Conservation (phyloP, 495 filamentous ascomycete species). For the Trichoderma orchidacearum region DNA sequence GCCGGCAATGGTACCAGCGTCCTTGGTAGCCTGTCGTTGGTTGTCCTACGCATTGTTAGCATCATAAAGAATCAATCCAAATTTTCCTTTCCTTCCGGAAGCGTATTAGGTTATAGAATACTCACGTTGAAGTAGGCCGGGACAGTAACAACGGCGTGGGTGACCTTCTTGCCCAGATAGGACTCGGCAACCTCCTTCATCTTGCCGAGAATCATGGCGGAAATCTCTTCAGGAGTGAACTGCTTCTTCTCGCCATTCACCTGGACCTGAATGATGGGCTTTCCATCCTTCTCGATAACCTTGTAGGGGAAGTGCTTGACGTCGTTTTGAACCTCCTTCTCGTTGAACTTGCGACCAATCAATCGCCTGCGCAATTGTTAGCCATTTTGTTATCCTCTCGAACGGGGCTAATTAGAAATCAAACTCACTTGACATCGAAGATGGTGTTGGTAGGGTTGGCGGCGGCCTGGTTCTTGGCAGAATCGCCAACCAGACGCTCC, state of each 20-base stretch:
- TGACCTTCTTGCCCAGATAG: conserved; percentile 89
- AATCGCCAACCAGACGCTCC: conserved; percentile 93
- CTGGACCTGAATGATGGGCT: conserved; percentile 67
- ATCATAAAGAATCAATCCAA: too few species aligned
- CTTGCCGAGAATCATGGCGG: conserved; percentile 78
- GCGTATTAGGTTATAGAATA: neutral
- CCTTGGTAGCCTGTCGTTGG: conserved; percentile 96
- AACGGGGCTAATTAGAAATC: neutral
- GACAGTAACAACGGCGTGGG: conserved; percentile 93
- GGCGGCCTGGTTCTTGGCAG: conserved; percentile 98
- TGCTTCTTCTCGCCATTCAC: conserved; percentile 59
- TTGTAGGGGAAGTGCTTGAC: conserved; percentile 88
- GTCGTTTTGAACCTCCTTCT: conserved; percentile 75
- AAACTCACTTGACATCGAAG: conserved; percentile 82
- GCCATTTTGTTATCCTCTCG: neutral
- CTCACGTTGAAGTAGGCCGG: conserved; percentile 87
- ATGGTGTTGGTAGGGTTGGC: conserved; percentile 81
- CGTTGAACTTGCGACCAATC: conserved; percentile 78
- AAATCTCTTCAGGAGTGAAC: conserved; percentile 80
- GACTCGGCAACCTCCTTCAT: conserved; percentile 96
- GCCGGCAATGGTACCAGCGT: conserved; percentile 86
- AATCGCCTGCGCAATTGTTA: conserved; percentile 45
- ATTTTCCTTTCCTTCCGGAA: neutral
- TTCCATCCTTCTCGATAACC: conserved; percentile 67
- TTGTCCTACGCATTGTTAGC: conserved; percentile 41